Base-by-base conservation (phyloP, 441 rosid species). In the Erodium moschatum region DNA sequence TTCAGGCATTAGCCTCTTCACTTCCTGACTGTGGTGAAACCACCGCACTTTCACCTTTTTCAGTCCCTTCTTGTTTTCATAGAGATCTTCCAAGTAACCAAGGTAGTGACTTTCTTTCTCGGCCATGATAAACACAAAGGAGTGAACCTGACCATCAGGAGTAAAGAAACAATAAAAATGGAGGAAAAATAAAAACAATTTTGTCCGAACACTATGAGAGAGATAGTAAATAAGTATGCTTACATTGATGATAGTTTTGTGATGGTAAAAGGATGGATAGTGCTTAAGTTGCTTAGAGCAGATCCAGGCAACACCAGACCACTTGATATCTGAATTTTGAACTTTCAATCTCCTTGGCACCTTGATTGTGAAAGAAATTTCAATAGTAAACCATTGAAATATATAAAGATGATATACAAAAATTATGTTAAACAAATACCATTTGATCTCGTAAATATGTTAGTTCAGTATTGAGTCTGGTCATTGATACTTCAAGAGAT, bases 61-160 rank as follows among this genome's bases (percentile, higher is more conserved):
- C 69, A 77, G 89, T 69, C 98, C 96, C 74, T 90, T 86, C 79
- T 85, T 91, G 85, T 94, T 96, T 80, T 91, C 97, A 50, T 94
- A 94, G 94, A 94, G 91, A 78, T 94, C 98, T 83, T 94, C 97
- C 82, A 91, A 81, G 79, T 94, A 88, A 46, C 96, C 96, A 81
- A 94, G 79, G 38, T 94, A 89, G 64, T 80, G 89, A 76, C 81
- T 86, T 64, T 88, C 89, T 70, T 85, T 96, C 79, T 88, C 87
- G 68, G 88, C 92, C 98, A 94, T 83, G 72, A 89, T 95, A 79
- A 85, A 89, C 73, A 94, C 97, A 82, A 94, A 94, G 11, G 98
- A 94, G 46, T 91, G 91, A 68, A 87, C 79, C 98, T 94, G 82
- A 56, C 74, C 63, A 74, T 68, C 60, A 66, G 35, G 80, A 68